A percentile compares a stretch with the other conserved stretches of the same genome.
Conservation (phyloP, 176 grass and related monocot species). For the Oryza meridionalis region DNA sequence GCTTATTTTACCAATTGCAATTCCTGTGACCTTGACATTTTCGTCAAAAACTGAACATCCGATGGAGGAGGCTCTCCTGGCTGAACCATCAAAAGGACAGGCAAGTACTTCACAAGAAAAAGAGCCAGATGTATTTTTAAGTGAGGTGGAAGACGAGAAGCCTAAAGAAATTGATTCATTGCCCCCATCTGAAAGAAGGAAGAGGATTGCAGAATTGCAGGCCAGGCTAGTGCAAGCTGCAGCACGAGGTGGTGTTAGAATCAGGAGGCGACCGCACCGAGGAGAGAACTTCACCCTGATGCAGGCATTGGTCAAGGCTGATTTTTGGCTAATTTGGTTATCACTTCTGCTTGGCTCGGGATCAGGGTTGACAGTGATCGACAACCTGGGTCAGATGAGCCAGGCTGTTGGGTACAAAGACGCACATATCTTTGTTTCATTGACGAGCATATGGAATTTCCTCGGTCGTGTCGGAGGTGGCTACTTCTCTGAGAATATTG, state of each 20-base stretch:
- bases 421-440: slow-evolving; percentile 70
- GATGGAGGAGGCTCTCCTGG: slow-evolving; percentile 63
- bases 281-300: slow-evolving; percentile 90
- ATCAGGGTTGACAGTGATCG: slow-evolving; percentile 86
- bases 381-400: slow-evolving; percentile 96
- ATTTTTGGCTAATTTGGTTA: slow-evolving; percentile 95
- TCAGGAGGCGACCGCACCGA: slow-evolving; percentile 66
- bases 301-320: slow-evolving; percentile 84
- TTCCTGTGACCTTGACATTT: slow-evolving; percentile 73
- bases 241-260: slow-evolving; percentile 72
- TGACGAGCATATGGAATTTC: slow-evolving; percentile 97
- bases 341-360: slow-evolving; percentile 80
- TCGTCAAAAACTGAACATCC: slow-evolving; percentile 57
- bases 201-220: slow-evolving; percentile 69
- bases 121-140: slow-evolving; percentile 66
- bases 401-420: slow-evolving; percentile 79
- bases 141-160: slow-evolving; percentile 81
- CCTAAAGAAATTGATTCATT: slow-evolving; percentile 63
- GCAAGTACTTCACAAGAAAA: slow-evolving; percentile 56
- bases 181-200: slow-evolving; percentile 66
- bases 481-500: slow-evolving; percentile 93
- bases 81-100: slow-evolving; percentile 57
- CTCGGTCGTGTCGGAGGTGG: slow-evolving; percentile 88
- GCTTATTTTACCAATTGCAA: slow-evolving; percentile 54
- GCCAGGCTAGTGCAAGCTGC: slow-evolving; percentile 63